Conservation (phyloP, 2,329 filamentous ascomycete species). For the Paramyrothecium roridum region DNA sequence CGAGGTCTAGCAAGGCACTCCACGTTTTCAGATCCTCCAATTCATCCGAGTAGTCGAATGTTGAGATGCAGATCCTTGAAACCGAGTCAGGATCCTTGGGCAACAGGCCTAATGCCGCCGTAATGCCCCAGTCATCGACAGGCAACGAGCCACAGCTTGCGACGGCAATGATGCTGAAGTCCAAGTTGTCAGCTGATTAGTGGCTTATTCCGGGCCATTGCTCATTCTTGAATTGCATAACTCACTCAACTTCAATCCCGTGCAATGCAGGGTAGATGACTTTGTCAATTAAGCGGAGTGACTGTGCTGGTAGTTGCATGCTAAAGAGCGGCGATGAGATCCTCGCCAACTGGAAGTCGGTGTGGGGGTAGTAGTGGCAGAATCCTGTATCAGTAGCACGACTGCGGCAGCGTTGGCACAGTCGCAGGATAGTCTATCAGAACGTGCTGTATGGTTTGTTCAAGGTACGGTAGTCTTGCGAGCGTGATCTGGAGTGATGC, state of each 20-base stretch:
- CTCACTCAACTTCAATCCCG: background rate
- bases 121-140: background rate
- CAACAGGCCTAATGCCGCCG: background rate
- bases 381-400: background rate
- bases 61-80: background rate
- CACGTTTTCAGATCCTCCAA: background rate
- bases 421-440: background rate
- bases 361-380: background rate
- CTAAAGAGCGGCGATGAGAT: background rate
- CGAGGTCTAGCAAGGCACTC: background rate
- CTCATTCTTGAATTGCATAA: background rate
- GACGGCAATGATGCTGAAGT: background rate
- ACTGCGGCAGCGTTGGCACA: background rate
- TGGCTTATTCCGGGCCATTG: too few species aligned
- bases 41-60: background rate
- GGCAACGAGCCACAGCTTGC: background rate
- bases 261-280: background rate
- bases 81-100: background rate
- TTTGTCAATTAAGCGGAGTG: background rate
- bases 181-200: background rate
- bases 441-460: background rate
- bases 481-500: background rate
- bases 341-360: background rate
- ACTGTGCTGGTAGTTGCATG: background rate
- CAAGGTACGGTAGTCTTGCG: background rate